Evolutionary conservation across 306 rosid genomes (phyloP), one percentile per base, ranked within the genome.

Genomic region (Cucurbita ficifolia): DNA sequence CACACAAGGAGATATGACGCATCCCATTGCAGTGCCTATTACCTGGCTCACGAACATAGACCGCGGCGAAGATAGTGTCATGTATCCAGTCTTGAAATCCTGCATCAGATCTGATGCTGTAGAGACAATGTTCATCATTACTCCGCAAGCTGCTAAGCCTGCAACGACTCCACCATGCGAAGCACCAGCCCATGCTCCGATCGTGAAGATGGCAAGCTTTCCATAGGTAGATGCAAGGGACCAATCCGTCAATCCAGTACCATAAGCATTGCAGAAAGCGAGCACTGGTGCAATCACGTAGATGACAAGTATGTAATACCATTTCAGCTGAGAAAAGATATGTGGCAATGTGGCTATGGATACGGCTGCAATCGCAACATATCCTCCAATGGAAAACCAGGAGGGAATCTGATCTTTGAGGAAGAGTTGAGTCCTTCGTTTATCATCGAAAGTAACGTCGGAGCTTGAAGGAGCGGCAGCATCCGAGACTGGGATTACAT

Each of bases 101-200:
- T 94, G 99, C 99, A 87, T 94, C 80, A 94, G 96, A 82, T 94
- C 97, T 0, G 97, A 92, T 16, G 97, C 97, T 0, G 97, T 90
- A 22, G 97, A 54, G 4, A 94, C 97, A 5, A 91, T 94, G 72
- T 94, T 82, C 97, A 94, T 91, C 97, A 94, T 94, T 54, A 94
- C 91, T 35, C 95, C 96, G 59, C 81, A 86, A 19, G 95, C 77
- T 40, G 95, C 96, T 70, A 88, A 24, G 18, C 99, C 99, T 1
- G 99, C 99, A 51, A 91, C 80, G 33, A 91, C 99, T 14, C 99
- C 99, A 0, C 97, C 97, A 3, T 88, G 76, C 0, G 58, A 3
- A 35, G 79, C 82, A 21, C 97, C 96, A 13, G 89, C 96, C 74
- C 82, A 72, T 0, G 97, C 82, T 0, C 96, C 96, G 9, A 94